A percentile compares a stretch with the other conserved stretches of the same genome.
Conservation (phyloP, 345 rosid species). For the Pistacia atlantica region DNA sequence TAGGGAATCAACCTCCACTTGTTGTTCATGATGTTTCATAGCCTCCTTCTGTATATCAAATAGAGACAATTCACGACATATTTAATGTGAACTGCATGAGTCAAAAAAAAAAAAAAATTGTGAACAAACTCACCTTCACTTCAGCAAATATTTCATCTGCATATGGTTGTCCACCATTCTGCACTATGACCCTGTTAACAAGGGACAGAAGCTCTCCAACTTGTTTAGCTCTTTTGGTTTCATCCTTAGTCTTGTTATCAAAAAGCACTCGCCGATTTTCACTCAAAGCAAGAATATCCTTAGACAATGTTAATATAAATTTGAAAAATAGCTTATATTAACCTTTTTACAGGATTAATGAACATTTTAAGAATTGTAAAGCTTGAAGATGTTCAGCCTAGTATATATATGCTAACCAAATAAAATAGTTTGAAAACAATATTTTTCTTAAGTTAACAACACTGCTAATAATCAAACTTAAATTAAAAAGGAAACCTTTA, state of each 20-base stretch:
- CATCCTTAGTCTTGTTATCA: constrained; percentile 79
- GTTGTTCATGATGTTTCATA: too few relatives aligned
- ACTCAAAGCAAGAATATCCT: constrained; percentile 75
- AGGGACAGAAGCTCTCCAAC: constrained; percentile 65
- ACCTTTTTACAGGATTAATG: not conserved
- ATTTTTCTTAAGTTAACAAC: not conserved
- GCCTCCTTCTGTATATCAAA: constrained; percentile 45
- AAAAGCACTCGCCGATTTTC: constrained; percentile 63
- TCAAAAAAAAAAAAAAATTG: too few relatives aligned
- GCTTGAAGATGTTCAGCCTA: not conserved
- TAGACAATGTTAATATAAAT: not conserved
- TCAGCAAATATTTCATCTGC: constrained; percentile 73
- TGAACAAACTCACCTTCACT: constrained; percentile 49
- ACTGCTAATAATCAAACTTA: too few relatives aligned
- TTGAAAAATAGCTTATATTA: not conserved
- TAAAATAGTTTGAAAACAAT: not conserved
- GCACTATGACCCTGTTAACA: constrained; percentile 48
- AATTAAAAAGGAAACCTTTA: too few relatives aligned
- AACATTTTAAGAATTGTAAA: not conserved
- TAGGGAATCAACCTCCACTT: too few relatives aligned
- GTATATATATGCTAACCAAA: not conserved
- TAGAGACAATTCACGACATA: not conserved
- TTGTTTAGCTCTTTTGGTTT: constrained; percentile 53
- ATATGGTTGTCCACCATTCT: constrained; percentile 75
- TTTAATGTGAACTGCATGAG: not conserved